A percentile compares a stretch with the other conserved stretches of the same genome.
phyloP scores from a whole-genome alignment of 2,329 filamentous ascomycete species.

The Colletotrichum destructivum region DNA sequence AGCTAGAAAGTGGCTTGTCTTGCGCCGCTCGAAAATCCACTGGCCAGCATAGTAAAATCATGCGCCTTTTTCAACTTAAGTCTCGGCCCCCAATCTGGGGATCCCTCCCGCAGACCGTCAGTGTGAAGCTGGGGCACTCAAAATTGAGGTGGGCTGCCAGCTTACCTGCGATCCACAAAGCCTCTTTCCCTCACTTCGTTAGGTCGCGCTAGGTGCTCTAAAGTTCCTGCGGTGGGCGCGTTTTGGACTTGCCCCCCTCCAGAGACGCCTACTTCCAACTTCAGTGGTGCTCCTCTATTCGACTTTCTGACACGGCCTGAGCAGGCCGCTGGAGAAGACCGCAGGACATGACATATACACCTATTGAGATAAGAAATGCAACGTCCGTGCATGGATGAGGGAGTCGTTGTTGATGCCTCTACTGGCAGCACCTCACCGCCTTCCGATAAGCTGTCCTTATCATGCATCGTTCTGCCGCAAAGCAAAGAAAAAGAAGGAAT shows the following conservation, averaged over 20 bases:
- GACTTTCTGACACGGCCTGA: not conserved
- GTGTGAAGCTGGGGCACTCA: not conserved
- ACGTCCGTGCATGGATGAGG: not conserved
- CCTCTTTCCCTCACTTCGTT: conserved; percentile 26
- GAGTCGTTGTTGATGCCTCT: not conserved
- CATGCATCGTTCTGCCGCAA: conserved; percentile 14
- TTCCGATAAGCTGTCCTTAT: conserved; percentile 29
- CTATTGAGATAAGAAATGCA: not conserved
- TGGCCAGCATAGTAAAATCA: not conserved
- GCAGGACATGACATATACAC: not conserved
- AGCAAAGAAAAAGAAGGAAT: not conserved
- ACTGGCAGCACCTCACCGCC: not conserved
- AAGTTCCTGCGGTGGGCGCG: not conserved
- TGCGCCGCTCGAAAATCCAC: not conserved
- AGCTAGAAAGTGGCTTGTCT: not conserved
- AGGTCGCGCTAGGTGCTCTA: conserved; percentile 14
- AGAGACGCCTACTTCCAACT: not conserved
- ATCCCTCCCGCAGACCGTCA: not conserved
- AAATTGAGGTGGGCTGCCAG: conserved; percentile 33
- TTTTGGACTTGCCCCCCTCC: not conserved
- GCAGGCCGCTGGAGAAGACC: not conserved
- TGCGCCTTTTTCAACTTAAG: not conserved
- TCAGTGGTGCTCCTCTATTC: not conserved
- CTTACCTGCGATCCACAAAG: conserved; percentile 35
- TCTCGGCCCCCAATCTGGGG: not conserved